Conservation (phyloP, 148 eudicot genomes). For the Pouteria glomerata region DNA sequence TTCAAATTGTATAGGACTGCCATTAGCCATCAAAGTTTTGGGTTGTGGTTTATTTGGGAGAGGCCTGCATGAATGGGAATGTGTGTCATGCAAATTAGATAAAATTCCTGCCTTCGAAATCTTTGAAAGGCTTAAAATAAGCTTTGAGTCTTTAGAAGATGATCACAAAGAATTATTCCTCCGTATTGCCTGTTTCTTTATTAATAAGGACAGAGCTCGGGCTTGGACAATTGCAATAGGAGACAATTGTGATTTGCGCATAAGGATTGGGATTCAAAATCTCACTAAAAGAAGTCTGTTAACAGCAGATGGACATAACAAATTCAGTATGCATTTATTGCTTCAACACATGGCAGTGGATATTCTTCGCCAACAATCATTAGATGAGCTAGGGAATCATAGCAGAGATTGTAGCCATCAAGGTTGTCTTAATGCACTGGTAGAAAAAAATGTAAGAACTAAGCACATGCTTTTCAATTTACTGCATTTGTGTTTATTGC, state of each 20-base stretch:
- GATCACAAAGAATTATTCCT: not conserved
- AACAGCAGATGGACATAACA: not conserved
- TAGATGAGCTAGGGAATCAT: conserved; percentile 9
- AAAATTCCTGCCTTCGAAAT: not conserved
- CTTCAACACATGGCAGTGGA: conserved; percentile 13
- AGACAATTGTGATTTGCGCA: not conserved
- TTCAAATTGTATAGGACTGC: not conserved
- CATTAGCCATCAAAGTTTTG: not conserved
- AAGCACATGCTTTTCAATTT: too few relatives aligned
- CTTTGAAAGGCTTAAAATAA: not conserved
- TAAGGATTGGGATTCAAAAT: conserved; percentile 2
- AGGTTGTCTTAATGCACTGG: conserved; percentile 5
- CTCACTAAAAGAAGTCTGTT: conserved; percentile 4
- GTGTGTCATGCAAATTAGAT: not conserved
- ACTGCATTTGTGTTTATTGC: too few relatives aligned
- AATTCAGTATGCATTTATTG: conserved; percentile 5
- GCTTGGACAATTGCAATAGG: not conserved
- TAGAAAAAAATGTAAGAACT: conserved; percentile 4
- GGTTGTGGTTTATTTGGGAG: not conserved
- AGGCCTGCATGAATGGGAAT: not conserved
- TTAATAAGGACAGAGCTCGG: not conserved
- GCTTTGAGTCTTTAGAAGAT: not conserved
- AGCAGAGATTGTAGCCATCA: conserved; percentile 10
- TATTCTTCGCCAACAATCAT: conserved; percentile 18
- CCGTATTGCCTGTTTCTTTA: not conserved